Conservation (phyloP, 306 rosid species). For the Castanospermum australe region DNA sequence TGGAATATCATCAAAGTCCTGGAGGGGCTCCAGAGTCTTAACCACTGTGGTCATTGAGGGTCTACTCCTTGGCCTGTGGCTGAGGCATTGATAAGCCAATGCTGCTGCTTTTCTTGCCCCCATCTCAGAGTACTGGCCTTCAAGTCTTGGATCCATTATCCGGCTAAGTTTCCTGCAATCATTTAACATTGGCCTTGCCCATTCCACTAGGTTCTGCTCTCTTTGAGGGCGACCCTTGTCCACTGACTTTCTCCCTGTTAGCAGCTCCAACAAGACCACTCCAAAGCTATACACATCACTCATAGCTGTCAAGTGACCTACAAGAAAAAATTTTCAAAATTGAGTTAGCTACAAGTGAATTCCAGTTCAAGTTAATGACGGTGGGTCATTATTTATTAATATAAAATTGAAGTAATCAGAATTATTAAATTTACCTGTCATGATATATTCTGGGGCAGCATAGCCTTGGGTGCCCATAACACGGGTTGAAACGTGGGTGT, state of each 20-base stretch:
- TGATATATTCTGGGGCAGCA: constrained; percentile 92
- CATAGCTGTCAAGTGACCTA: constrained; percentile 91
- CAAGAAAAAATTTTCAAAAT: not conserved
- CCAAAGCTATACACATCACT: constrained; percentile 97
- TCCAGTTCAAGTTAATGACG: not conserved
- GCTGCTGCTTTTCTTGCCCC: constrained; percentile 89
- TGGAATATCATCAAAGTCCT: constrained; percentile 66
- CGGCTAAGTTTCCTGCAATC: constrained; percentile 56
- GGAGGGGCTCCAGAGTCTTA: constrained; percentile 65
- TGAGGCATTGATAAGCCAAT: constrained; percentile 83
- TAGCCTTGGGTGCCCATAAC: constrained; percentile 98
- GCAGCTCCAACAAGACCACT: constrained; percentile 71
- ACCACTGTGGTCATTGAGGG: constrained; percentile 79
- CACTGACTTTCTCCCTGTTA: constrained; percentile 80
- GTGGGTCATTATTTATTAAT: not conserved
- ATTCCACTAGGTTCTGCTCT: constrained; percentile 81
- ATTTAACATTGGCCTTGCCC: constrained; percentile 73
- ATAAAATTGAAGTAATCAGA: not conserved
- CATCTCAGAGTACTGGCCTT: constrained; percentile 75
- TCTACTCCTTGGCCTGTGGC: constrained; percentile 81
- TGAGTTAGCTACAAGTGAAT: not conserved
- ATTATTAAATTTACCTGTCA: constrained; percentile 63
- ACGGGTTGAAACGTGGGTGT: constrained; percentile 91
- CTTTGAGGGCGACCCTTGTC: constrained; percentile 67
- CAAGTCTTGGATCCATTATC: constrained; percentile 84